Percentiles rank a stretch among this genome's conserved stretches.
Evolutionary conservation across 345 rosid species (phyloP).

Genomic region (Salix udensis): DNA sequence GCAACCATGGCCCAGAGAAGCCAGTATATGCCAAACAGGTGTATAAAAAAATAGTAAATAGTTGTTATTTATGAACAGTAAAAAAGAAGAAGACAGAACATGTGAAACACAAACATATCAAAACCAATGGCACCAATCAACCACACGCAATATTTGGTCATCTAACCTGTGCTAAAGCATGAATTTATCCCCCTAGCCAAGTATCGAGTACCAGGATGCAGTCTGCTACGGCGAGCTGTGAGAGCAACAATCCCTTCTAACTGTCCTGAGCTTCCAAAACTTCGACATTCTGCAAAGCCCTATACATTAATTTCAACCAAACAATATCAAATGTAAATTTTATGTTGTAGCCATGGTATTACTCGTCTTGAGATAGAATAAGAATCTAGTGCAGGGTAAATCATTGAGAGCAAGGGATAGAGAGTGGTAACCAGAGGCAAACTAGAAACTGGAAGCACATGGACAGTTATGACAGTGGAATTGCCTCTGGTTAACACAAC

Average conservation of each 20-base stretch:
- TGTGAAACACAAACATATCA: not conserved
- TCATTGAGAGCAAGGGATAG: conserved; percentile 3
- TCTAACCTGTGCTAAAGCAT: conserved; percentile 89
- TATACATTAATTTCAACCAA: conserved; percentile 64
- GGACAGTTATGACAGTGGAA: not conserved
- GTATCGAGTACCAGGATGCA: conserved; percentile 99
- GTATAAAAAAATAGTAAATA: no score
- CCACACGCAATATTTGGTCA: not conserved
- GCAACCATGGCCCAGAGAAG: not conserved
- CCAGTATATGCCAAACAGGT: not conserved
- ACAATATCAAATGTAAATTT: conserved; percentile 33
- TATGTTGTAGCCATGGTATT: conserved; percentile 7
- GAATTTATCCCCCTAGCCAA: conserved; percentile 98
- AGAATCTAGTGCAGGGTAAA: not conserved
- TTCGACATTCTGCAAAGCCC: conserved; percentile 98
- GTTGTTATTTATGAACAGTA: not conserved
- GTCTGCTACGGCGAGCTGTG: conserved; percentile 90
- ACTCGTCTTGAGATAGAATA: not conserved
- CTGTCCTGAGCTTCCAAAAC: conserved; percentile 89
- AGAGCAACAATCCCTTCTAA: conserved; percentile 87
- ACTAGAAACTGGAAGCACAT: not conserved
- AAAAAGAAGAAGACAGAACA: not conserved
- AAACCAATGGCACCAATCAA: not conserved
- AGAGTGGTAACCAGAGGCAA: not conserved
- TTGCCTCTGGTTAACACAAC: no score